These are phyloP conservation scores for Ogataea hybrid DNA, from an alignment of 1,139 yeast species.

Conservation along the genomic window DNA sequence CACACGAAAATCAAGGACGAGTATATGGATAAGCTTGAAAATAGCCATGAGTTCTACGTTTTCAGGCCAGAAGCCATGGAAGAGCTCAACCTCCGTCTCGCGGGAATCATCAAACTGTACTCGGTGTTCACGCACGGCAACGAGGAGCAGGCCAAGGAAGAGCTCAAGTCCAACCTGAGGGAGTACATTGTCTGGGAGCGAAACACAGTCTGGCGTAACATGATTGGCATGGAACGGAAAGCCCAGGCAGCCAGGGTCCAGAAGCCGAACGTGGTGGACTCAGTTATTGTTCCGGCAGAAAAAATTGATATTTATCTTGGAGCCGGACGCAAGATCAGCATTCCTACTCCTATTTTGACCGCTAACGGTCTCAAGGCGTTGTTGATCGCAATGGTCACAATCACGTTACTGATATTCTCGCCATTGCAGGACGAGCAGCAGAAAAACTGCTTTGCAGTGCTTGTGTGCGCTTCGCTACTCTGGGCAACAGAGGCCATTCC, in stretches of 20 bases:
- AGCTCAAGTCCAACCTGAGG: conserved; percentile 71
- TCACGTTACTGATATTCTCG: conserved; percentile 48
- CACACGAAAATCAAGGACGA: conserved; percentile 55
- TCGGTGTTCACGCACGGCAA: conserved; percentile 43
- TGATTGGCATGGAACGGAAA: conserved; percentile 83
- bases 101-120: conserved; percentile 50
- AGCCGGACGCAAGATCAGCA: conserved; percentile 23
- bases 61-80: conserved; percentile 47
- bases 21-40: conserved; percentile 42
- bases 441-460: conserved; percentile 75
- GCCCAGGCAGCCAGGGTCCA: conserved; percentile 50
- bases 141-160: conserved; percentile 56
- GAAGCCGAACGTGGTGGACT: conserved; percentile 18
- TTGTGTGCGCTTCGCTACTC: conserved; percentile 71
- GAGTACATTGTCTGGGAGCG: conserved; percentile 97
- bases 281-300: conserved; percentile 8
- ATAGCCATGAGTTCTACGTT: conserved; percentile 36
- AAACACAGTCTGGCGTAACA: conserved; percentile 95
- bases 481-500: conserved; percentile 98
- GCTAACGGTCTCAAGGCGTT: conserved; percentile 38
- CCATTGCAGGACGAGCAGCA: conserved; percentile 71
- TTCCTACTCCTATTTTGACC: conserved; percentile 25
- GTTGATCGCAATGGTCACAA: conserved; percentile 41
- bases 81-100: conserved; percentile 46
- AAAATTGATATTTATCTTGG: conserved; percentile 25